Base-by-base conservation (phyloP, 768 basidiomycete species). In the Agaricus subrufescens region DNA sequence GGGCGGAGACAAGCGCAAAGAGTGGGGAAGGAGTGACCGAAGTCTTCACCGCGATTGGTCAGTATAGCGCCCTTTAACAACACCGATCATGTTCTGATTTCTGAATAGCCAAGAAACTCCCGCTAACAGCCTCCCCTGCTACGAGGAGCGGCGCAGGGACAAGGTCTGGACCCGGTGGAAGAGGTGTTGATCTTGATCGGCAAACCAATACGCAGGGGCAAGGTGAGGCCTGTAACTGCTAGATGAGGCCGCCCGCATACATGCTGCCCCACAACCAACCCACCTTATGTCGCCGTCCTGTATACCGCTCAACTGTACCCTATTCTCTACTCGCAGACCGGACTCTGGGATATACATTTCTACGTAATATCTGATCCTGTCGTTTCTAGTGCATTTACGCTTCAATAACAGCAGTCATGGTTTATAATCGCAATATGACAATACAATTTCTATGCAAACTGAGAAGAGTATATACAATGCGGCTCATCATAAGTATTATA, bases 1-100 rank as follows among this genome's bases (percentile, higher is more conserved):
- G 91, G 89, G 84, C 83, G 47, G 93, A 95, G 74, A 91, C 91
- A 1, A 91, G 88, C 66, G 93, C 93, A 40, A 96, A 96, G 82
- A 78, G 84, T 14, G 92, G 91, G 27, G 87, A 94, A 61, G 90
- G 89, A 57, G 92, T 96, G 12, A 71, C 85, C 43, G 89, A 91
- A 51, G 87, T 95, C 59, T 94, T 95, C 72, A 86, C 84, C 31
- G 82, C 86, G 6, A 93, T 95, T 62, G 92, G 91, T 91, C 63
- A 60, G 84, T 67, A 47, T 19, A 29, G 10, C 9, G 37, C 27
- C 31, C 52, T 46, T 38, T 19, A n/a, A 23, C 15, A 19, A 57
- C 42, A 26, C 60, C 27, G 46, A 19, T 39, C 26, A 31, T 47
- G 3, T 48, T 45, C 57, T 51, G 30, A 37, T 38, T 46, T 56